Conservation (phyloP, 2,329 filamentous ascomycete species). For the Tolypocladium amazonense region DNA sequence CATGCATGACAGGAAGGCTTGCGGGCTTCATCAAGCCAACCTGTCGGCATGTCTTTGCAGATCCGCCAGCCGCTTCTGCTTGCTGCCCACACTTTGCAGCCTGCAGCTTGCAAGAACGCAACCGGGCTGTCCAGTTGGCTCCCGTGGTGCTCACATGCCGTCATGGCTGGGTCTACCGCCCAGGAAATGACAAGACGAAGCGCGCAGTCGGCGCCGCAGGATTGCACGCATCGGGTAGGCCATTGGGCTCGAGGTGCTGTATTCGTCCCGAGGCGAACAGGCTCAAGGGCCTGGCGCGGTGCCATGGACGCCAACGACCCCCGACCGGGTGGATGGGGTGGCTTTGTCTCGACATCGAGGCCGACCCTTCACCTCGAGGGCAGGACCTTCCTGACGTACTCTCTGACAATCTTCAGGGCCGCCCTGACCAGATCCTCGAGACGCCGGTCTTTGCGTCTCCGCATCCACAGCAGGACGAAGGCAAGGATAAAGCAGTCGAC, state of each 20-base stretch:
- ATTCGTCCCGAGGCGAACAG: not conserved
- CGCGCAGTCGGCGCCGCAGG: not conserved
- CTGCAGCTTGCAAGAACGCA: not conserved
- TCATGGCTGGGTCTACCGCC: not conserved
- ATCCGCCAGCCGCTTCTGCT: not conserved
- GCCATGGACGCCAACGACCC: not conserved
- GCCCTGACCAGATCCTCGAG: constrained; percentile 66
- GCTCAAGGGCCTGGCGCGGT: not conserved
- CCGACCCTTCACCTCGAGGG: constrained; percentile 38
- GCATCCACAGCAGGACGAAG: constrained; percentile 61
- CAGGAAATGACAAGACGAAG: not conserved
- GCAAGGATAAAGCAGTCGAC: constrained; percentile 58
- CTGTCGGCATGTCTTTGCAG: not conserved
- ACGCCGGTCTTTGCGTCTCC: constrained; percentile 57
- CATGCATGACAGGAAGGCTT: not conserved
- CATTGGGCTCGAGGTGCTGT: not conserved
- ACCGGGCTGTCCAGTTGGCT: not conserved
- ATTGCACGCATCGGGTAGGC: not conserved
- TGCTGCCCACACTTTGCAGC: not conserved
- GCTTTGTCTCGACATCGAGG: not conserved
- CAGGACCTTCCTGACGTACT: constrained; percentile 48
- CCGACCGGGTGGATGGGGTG: not conserved
- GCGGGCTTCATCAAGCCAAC: no score
- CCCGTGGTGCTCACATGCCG: not conserved
- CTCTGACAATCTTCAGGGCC: constrained; percentile 43